Evolutionary conservation across 495 filamentous ascomycete genomes (phyloP).

Genomic region (Chaetomium cochliodes): DNA sequence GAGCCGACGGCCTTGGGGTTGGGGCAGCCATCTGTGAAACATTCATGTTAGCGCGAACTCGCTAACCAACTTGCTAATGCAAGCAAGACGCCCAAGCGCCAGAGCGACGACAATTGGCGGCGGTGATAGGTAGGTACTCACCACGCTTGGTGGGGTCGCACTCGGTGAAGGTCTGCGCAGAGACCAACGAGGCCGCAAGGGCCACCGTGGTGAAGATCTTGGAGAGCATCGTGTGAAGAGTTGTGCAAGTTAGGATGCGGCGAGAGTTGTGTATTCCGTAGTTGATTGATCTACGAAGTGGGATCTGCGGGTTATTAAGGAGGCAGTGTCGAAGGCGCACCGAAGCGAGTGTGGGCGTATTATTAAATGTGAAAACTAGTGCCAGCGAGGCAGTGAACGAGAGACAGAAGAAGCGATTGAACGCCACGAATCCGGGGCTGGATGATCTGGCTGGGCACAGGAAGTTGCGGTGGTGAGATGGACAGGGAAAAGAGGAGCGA

Average conservation of each 20-base stretch:
- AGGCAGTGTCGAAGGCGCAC: slow-evolving; percentile 8
- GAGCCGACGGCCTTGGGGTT: slow-evolving; percentile 68
- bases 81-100: background rate
- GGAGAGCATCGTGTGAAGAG: slow-evolving; percentile 38
- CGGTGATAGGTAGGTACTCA: slow-evolving; percentile 40
- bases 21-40: slow-evolving; percentile 54
- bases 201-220: slow-evolving; percentile 45
- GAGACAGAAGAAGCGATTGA: slow-evolving; percentile 24
- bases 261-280: background rate
- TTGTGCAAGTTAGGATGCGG: no score
- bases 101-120: no score
- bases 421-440: slow-evolving; percentile 19
- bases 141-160: slow-evolving; percentile 72
- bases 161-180: slow-evolving; percentile 70
- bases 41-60: slow-evolving; percentile 2
- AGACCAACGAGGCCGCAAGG: slow-evolving; percentile 48
- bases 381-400: slow-evolving; percentile 19
- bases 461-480: slow-evolving; percentile 14
- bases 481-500: slow-evolving; percentile 9
- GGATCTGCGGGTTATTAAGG: background rate
- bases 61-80: background rate
- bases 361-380: background rate
- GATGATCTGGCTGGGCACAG: slow-evolving; percentile 2
- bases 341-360: slow-evolving; percentile 18
- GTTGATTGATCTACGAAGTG: slow-evolving; percentile 1